These are phyloP conservation scores for Tetrapisispora pingtungensis DNA, from an alignment of 805 yeast species.

Conservation along the genomic window DNA sequence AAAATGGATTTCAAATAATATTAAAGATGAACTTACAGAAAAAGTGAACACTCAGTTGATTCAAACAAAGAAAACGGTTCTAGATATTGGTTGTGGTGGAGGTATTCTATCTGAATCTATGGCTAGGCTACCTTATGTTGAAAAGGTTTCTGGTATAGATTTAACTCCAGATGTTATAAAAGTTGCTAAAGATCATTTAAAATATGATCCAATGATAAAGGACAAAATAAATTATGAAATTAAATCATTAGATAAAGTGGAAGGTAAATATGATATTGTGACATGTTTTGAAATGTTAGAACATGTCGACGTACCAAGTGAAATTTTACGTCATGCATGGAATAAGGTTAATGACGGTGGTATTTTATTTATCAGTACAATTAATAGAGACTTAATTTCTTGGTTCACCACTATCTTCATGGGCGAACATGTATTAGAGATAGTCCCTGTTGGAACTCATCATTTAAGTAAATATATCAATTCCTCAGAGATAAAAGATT, in stretches of 20 bases:
- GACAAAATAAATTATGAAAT: constrained; percentile 51
- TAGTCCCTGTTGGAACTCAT: constrained; percentile 93
- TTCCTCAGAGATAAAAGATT: constrained; percentile 55
- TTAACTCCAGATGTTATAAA: constrained; percentile 71
- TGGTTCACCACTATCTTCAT: constrained; percentile 89
- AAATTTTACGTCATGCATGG: constrained; percentile 60
- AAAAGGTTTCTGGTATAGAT: constrained; percentile 71
- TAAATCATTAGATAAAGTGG: constrained; percentile 48
- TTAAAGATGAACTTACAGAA: constrained; percentile 44
- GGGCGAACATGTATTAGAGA: constrained; percentile 69
- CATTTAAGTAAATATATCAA: constrained; percentile 78
- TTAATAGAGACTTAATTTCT: constrained; percentile 75
- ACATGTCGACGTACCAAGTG: constrained; percentile 81
- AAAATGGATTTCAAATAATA: constrained; percentile 36
- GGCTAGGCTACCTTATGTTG: constrained; percentile 60
- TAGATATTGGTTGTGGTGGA: constrained; percentile 99
- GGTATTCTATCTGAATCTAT: constrained; percentile 83
- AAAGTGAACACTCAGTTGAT: constrained; percentile 26
- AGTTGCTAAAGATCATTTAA: constrained; percentile 65
- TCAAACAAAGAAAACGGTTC: constrained; percentile 36
- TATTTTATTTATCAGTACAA: constrained; percentile 77
- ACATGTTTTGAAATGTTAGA: constrained; percentile 93
- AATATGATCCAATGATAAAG: constrained; percentile 52
- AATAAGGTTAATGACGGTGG: constrained; percentile 60
- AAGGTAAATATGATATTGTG: constrained; percentile 57